These are phyloP conservation scores for Rhizophagus sp. DNA, from an alignment of 192 early-diverging fungal genomes.

Conservation along the genomic window DNA sequence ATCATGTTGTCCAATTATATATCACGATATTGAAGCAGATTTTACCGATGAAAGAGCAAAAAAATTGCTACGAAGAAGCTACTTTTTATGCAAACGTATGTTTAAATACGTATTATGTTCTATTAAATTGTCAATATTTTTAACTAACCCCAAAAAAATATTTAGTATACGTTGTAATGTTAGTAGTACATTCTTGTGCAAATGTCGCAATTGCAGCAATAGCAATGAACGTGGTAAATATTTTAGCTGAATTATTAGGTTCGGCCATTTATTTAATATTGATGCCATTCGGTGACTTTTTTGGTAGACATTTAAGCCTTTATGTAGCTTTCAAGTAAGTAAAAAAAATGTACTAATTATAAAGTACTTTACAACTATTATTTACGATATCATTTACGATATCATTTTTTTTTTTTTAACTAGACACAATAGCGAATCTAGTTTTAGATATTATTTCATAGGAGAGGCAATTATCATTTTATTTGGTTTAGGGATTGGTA, in stretches of 20 bases:
- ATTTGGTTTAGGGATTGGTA: background rate
- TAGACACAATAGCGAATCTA: background rate
- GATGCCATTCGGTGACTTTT: slow-evolving; percentile 1
- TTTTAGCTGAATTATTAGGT: background rate
- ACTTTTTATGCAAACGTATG: slow-evolving; percentile 6
- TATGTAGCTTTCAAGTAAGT: slow-evolving; percentile 1
- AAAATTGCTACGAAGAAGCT: background rate
- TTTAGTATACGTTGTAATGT: slow-evolving; percentile 2
- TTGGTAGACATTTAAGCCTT: slow-evolving; percentile 19
- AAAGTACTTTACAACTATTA: no score
- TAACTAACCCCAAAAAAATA: no score
- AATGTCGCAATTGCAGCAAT: background rate
- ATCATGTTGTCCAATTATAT: slow-evolving; percentile 7
- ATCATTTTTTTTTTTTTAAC: background rate
- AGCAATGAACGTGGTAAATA: background rate
- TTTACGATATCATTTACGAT: no score
- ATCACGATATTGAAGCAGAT: slow-evolving; percentile 10
- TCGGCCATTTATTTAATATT: background rate
- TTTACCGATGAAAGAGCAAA: background rate
- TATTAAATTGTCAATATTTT: no score
- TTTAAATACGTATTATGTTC: background rate
- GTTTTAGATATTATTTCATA: slow-evolving; percentile 15
- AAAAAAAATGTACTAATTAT: no score
- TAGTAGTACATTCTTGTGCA: background rate
- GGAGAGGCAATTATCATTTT: background rate